Conservation (phyloP, 1,284 basidiomycete genomes). For the Thecaphora frezii region DNA sequence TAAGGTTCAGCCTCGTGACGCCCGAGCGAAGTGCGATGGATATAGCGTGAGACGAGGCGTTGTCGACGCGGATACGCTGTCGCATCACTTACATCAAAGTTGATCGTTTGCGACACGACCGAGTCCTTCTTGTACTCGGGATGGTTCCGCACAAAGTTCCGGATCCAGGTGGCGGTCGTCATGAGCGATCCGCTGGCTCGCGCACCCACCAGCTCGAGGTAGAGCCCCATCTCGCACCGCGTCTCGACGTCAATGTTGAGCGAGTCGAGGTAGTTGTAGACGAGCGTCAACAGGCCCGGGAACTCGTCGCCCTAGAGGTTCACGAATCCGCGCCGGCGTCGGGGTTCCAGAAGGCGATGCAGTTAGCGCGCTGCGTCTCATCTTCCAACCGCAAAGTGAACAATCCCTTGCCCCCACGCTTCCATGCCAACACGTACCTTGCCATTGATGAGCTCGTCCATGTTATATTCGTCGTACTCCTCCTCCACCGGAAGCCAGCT, state of each 20-base stretch:
- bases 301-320: constrained; percentile 69
- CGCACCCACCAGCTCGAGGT: constrained; percentile 58
- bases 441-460: constrained; percentile 92
- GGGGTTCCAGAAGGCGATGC: no score
- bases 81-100: constrained; percentile 70
- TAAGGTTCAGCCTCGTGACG: neutral
- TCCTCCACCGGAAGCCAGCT: constrained; percentile 63
- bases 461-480: constrained; percentile 87
- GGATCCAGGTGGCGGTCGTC: constrained; percentile 90
- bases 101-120: constrained; percentile 84
- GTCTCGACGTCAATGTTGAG: constrained; percentile 75
- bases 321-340: no score
- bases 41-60: no score
- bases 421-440: constrained; percentile 59
- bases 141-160: constrained; percentile 85
- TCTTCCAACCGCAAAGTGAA: no score
- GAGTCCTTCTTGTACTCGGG: constrained; percentile 89
- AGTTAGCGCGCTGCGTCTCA: no score
- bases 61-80: no score
- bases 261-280: constrained; percentile 83
- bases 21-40: neutral
- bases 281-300: constrained; percentile 82
- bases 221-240: constrained; percentile 67
- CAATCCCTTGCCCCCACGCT: no score
- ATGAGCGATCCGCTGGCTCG: constrained; percentile 86